Base-by-base conservation (phyloP, 805 yeast genomes). In the Torulaspora franciscae region DNA sequence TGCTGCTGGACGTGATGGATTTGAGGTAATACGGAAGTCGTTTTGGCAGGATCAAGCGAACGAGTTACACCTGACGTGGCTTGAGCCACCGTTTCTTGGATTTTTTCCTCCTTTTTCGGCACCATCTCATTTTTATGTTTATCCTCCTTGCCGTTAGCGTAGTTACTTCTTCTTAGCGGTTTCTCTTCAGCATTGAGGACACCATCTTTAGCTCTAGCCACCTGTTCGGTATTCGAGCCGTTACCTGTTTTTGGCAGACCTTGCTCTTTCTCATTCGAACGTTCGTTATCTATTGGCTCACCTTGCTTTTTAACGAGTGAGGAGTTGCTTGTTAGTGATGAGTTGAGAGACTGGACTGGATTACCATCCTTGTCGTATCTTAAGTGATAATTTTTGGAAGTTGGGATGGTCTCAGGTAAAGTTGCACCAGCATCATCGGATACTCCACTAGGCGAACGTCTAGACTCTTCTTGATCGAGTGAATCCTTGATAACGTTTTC, bases 401-500 rank as follows among this genome's bases (percentile, higher is more conserved):
- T 61, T 34, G 68, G 68, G 23, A 64, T 61, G n/a, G 57, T 47
- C 10, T 48, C 47, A 3, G 68, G 68, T 8, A 64, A 40, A 7
- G 67, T 62, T 2, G 68, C 68, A 29, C 68, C 68, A 5, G 65
- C 65, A 37, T 54, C 58, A 34, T 43, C 43, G 6, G 47, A 47
- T 4, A 37, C 24, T 3, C 48, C 43, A 13, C 40, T 37, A 22
- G 46, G 44, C 17, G 41, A 38, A 26, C 22, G 25, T 14, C 26
- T 40, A n/a, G 33, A 15, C 17, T 6, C 15, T 14, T 10, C 33
- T 30, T 30, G 33, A 30, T 30, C 33, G 3, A 14, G 6, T 14
- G 33, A 30, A 30, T 30, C 7, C 7, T 30, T 15, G 15, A 19
- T 7, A 4, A 19, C 8, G 22, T 14, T 14, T 10, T 30, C 19